Conservation (phyloP, 768 basidiomycete species). For the Kwoniella europaea region DNA sequence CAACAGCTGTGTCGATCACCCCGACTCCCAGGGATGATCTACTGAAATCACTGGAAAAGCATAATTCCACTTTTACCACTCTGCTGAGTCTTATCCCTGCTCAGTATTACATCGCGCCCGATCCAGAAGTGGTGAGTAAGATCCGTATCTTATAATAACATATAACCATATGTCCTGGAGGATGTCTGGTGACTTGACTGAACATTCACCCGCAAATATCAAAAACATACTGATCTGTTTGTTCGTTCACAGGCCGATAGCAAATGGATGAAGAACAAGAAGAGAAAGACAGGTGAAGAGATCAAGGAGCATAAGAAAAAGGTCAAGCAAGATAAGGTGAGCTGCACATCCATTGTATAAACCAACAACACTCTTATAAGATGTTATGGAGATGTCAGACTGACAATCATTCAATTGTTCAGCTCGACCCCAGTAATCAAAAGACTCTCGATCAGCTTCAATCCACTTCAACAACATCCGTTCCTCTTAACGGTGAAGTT, state of each 20-base stretch:
- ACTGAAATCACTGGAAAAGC: conserved; percentile 66
- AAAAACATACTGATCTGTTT: background rate
- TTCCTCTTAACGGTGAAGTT: conserved; percentile 61
- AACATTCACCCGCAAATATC: background rate
- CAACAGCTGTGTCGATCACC: background rate
- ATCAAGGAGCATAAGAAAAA: conserved; percentile 87
- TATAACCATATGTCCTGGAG: no score
- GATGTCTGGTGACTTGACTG: no score
- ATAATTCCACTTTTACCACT: conserved; percentile 84
- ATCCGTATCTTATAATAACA: no score
- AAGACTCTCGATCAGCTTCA: conserved; percentile 7
- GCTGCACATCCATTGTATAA: background rate
- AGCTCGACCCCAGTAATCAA: conserved; percentile 93
- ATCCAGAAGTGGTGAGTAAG: conserved; percentile 69
- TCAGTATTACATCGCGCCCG: conserved; percentile 78
- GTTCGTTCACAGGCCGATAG: conserved; percentile 44
- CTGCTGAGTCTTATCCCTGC: conserved; percentile 85
- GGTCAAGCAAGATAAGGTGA: conserved; percentile 82
- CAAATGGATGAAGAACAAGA: conserved; percentile 72
- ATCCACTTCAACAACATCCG: conserved; percentile 63
- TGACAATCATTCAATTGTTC: background rate
- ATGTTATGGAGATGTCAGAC: background rate
- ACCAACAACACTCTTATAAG: background rate
- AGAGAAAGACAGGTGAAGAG: conserved; percentile 79
- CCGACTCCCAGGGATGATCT: conserved; percentile 37